phyloP scores from a whole-genome alignment of 352 stramenopile species.

The Phytopythium kandeliae region DNA sequence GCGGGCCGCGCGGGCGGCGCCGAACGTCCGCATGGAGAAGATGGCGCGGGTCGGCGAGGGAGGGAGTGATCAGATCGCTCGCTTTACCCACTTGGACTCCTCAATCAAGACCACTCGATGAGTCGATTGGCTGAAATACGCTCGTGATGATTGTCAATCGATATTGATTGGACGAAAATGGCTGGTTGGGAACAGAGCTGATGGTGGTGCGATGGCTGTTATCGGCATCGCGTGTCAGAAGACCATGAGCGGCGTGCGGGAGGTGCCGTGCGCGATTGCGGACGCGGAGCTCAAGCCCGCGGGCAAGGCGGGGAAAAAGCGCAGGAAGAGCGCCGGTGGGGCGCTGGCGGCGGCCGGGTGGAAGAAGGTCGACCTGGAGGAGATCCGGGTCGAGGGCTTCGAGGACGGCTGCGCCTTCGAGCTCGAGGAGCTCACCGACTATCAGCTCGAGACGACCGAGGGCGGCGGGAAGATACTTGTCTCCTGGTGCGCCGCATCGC shows the following conservation, averaged over 20 bases:
- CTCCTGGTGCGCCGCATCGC: conserved; percentile 13
- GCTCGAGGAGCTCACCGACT: conserved; percentile 82
- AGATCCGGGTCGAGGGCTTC: conserved; percentile 77
- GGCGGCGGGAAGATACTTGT: conserved; percentile 55
- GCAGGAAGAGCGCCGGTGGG: conserved; percentile 31
- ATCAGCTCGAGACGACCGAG: conserved; percentile 50
- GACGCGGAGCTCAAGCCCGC: conserved; percentile 5
- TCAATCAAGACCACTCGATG: too few species aligned
- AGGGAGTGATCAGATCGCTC: conserved; percentile 3
- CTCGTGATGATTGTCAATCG: too few species aligned
- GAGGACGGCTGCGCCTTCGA: conserved; percentile 82
- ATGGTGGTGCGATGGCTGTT: neutral
- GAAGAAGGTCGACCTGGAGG: conserved; percentile 65
- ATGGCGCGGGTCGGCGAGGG: neutral
- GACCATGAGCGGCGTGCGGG: conserved; percentile 27
- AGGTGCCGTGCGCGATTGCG: conserved; percentile 29
- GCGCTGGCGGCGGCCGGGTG: conserved; percentile 27
- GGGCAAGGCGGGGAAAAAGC: conserved; percentile 45
- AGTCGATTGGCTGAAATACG: conserved; percentile 7
- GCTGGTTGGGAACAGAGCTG: conserved; percentile 16
- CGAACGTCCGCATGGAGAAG: conserved; percentile 19
- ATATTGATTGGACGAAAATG: conserved; percentile 28
- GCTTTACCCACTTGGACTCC: too few species aligned
- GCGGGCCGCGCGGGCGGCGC: conserved; percentile 9
- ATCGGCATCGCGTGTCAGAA: too few species aligned